Evolutionary conservation across 306 rosid species (phyloP), one percentile per base, ranked within the genome.

Genomic region (Cicer chorassanicum): DNA sequence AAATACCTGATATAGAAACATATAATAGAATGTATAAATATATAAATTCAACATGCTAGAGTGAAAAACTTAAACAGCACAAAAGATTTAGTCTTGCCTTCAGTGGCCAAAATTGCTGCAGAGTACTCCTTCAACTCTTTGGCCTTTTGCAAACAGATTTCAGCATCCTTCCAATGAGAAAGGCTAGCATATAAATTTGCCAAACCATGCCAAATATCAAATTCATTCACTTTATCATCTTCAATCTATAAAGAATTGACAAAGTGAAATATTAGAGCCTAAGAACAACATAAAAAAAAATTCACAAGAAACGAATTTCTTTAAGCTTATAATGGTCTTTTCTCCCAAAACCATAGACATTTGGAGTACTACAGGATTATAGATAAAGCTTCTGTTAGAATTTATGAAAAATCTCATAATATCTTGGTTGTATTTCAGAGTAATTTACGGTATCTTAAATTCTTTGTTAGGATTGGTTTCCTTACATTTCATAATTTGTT

Each of bases 201-300:
- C 56, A 95, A 87, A 77, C 95, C 99, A 53, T 92, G 94, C 99
- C 99, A 95, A 81, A 92, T 89, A 24, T 95, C 98, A 73, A 84
- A 83, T 70, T 92, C 99, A 38, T 87, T 66, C 73, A 92, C 85
- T 82, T 84, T 87, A 73, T 95, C 89, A 72, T 86, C 93, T 69
- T 81, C 89, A 62, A 70, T 75, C 99, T 95, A 82, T 59, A 75
- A 79, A 63, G 54, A 70, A 49, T 69, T 16, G 59, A 77, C 14
- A 77, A 84, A 70, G 80, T 8, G 4, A 45, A 63, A 69, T 14
- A 50, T 36, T 24, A 36, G 62, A 54, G 62, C 19, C 40, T 18
- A 39, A 53, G 19, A 71, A 39, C 75, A 36, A 29, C 36, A 29
- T 29, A 29, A 29, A 29, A 29, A 24, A 29, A 29, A 29, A 29